Conservation (phyloP, 352 stramenopile species). For the Globisporangium lucens region DNA sequence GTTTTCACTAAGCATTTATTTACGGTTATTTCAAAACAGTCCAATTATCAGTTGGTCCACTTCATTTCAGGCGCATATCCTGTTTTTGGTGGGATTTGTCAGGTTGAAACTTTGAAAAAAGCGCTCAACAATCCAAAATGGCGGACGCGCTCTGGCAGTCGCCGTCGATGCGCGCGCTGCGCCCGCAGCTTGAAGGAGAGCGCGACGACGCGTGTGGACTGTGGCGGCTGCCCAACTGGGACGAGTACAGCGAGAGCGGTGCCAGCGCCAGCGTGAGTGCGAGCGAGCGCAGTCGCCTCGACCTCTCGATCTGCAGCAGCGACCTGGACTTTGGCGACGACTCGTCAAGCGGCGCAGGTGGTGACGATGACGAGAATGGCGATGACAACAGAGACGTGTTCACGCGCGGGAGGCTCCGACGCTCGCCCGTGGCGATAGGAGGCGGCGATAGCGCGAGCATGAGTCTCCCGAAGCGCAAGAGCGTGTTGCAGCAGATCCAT, state of each 20-base stretch:
- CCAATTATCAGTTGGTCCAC: too few relatives aligned
- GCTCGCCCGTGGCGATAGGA: constrained; percentile 12
- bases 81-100: too few relatives aligned
- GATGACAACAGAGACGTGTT: not conserved
- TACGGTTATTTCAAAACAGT: too few relatives aligned
- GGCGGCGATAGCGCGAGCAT: too few relatives aligned
- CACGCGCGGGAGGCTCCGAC: not conserved
- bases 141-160: constrained; percentile 9
- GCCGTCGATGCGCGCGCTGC: constrained; percentile 13
- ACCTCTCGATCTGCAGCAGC: constrained; percentile 13
- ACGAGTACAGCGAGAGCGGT: constrained; percentile 43
- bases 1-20: too few relatives aligned
- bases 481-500: constrained; percentile 15
- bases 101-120: too few relatives aligned
- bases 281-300: constrained; percentile 2
- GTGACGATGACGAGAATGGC: not conserved
- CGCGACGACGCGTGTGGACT: not conserved
- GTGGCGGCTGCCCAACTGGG: constrained; percentile 57
- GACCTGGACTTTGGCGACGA: constrained; percentile 2
- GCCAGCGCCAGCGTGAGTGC: constrained; percentile 13
- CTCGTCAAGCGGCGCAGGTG: not conserved
- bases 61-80: too few relatives aligned
- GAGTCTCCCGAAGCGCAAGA: constrained; percentile 6
- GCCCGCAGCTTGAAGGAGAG: constrained; percentile 4
- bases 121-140: not conserved